A percentile compares a stretch with the other conserved stretches of the same genome.
Evolutionary conservation across 805 yeast genomes (phyloP).

Genomic region (Candida ovalis): DNA sequence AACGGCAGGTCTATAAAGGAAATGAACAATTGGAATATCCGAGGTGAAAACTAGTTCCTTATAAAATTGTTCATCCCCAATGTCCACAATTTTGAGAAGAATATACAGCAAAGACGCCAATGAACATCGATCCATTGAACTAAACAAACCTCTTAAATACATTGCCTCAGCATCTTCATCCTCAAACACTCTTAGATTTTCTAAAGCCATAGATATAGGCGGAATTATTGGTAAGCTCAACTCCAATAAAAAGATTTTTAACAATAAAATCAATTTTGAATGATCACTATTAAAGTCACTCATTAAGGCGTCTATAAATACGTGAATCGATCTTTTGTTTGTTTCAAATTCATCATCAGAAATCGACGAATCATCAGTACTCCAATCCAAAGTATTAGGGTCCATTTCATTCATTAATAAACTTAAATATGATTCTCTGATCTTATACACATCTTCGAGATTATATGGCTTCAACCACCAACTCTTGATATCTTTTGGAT

Average conservation of each 20-base stretch:
- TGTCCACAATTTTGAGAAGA: slow-evolving; percentile 1
- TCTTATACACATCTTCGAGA: slow-evolving; percentile 9
- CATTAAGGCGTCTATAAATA: slow-evolving; percentile 3
- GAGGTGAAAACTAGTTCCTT: slow-evolving; percentile 3
- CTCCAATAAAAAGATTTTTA: slow-evolving; percentile 13
- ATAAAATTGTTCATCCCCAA: slow-evolving; percentile 5
- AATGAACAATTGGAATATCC: slow-evolving; percentile 14
- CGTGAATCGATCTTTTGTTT: slow-evolving; percentile 3
- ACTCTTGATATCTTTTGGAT: not conserved
- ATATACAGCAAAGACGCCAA: slow-evolving; percentile 8
- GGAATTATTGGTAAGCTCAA: slow-evolving; percentile 10
- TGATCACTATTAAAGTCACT: slow-evolving; percentile 2
- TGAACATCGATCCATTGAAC: slow-evolving; percentile 13
- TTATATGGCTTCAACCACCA: slow-evolving; percentile 12
- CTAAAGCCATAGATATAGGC: slow-evolving; percentile 12
- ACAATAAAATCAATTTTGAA: slow-evolving; percentile 9
- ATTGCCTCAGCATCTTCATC: not conserved
- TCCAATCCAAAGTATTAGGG: slow-evolving; percentile 5
- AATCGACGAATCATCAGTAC: not conserved
- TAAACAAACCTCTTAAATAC: slow-evolving; percentile 5
- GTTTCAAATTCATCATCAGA: not conserved
- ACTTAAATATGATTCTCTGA: slow-evolving; percentile 5
- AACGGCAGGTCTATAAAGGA: slow-evolving; percentile 9
- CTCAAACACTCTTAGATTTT: slow-evolving; percentile 1
- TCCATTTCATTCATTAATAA: slow-evolving; percentile 5